Conservation (phyloP, 305 asterid species). For the Coffea humblotiana region DNA sequence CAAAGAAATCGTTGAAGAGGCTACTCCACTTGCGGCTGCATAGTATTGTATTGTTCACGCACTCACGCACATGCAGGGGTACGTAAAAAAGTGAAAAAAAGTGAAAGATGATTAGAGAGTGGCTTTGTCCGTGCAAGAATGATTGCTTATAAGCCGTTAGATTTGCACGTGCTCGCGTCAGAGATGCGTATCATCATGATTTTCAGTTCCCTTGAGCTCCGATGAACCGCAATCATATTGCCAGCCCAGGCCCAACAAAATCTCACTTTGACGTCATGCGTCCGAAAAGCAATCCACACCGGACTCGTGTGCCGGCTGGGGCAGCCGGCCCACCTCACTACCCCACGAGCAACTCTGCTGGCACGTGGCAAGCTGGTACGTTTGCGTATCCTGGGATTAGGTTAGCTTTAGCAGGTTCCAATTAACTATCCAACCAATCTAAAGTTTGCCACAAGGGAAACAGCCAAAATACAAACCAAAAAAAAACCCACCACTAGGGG, state of each 20-base stretch:
- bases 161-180: conserved; percentile 58
- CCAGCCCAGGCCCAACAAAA: conserved; percentile 27
- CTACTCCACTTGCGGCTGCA: too few species aligned
- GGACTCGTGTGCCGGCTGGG: conserved; percentile 60
- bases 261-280: conserved; percentile 29
- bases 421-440: neutral
- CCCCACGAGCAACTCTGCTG: conserved; percentile 28
- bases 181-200: conserved; percentile 25
- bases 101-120: neutral
- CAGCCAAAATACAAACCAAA: neutral
- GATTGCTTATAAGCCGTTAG: conserved; percentile 34
- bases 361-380: conserved; percentile 37
- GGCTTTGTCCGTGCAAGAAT: neutral
- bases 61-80: neutral
- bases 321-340: conserved; percentile 55
- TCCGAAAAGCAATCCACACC: conserved; percentile 29
- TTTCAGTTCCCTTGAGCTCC: conserved; percentile 23
- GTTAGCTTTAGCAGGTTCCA: conserved; percentile 17
- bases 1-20: too few species aligned
- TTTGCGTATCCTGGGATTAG: neutral
- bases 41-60: too few species aligned
- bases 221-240: conserved; percentile 12
- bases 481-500: too few species aligned
- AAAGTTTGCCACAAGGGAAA: neutral
- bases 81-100: neutral